These are phyloP conservation scores for Penicillium pulvis DNA, from an alignment of 495 filamentous ascomycete genomes.

Conservation along the genomic window DNA sequence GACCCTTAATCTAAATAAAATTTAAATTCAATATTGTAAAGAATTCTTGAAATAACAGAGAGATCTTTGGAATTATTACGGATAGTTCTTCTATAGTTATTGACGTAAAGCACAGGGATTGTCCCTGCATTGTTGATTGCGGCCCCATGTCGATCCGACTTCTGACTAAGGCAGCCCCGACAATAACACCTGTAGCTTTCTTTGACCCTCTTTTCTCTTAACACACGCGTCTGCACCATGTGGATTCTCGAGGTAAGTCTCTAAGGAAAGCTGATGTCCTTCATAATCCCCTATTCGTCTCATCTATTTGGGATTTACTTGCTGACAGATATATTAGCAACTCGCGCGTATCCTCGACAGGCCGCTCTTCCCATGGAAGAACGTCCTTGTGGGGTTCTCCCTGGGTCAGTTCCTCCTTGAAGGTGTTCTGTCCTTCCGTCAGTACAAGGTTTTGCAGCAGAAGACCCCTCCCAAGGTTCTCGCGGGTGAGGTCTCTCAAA, in stretches of 20 bases:
- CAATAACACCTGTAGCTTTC: constrained; percentile 33
- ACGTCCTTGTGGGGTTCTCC: constrained; percentile 89
- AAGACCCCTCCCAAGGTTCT: constrained; percentile 82
- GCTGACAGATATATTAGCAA: constrained; percentile 56
- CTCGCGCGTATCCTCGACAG: constrained; percentile 85
- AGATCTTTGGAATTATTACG: too few relatives aligned
- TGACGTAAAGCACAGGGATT: not conserved
- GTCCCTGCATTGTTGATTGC: constrained; percentile 1
- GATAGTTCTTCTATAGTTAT: not conserved
- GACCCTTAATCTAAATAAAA: too few relatives aligned
- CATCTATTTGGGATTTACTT: not conserved
- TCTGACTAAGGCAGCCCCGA: constrained; percentile 33
- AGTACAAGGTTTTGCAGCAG: constrained; percentile 80
- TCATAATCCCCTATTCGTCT: not conserved
- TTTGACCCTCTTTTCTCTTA: constrained; percentile 18
- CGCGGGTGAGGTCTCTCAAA: constrained; percentile 79
- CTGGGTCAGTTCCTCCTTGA: constrained; percentile 87
- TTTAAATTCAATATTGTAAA: not conserved
- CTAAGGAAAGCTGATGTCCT: not conserved
- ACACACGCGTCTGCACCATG: constrained; percentile 35
- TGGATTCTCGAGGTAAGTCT: constrained; percentile 47
- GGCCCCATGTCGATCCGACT: constrained; percentile 1
- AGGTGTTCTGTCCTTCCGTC: constrained; percentile 78
- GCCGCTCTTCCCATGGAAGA: constrained; percentile 96
- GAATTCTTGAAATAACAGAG: too few relatives aligned